Base-by-base conservation (phyloP, 352 stramenopile genomes). In the Pythium utonaiense region DNA sequence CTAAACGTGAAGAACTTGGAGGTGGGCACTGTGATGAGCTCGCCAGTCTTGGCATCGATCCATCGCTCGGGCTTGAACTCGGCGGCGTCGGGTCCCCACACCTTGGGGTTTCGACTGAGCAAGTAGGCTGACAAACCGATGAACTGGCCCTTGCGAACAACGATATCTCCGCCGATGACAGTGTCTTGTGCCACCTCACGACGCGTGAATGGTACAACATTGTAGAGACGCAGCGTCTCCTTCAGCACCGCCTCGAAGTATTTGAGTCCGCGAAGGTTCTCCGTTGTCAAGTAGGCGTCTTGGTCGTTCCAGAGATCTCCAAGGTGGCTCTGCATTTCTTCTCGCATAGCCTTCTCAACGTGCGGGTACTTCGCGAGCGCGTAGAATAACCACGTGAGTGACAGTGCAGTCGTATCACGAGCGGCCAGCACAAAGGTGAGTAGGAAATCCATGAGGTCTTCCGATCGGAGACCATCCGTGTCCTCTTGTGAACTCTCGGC, bases 361-460 rank as follows among this genome's bases (percentile, higher is more conserved):
- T 83, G 54, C 13, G 81, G 85, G 61, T 93, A 64, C 12, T 69
- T 74, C 40, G 77, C 73, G 3, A 95, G 67, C 61, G 83, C 78
- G 52, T 84, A 80, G 28, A 95, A 69, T 7, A 87, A 70, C 86
- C 86, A 95, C 30, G 69, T 74, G 28, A 95, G 50, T 22, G 83
- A 79, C 54, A 61, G 71, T 2, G 85, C 78, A 3, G 86, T 93
- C 0, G 79, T 95, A 55, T 95, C 86, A 34, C 84, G 74, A 13
- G 85, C 86, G 12, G 80, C 86, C n/a, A 85, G 50, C n/a, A 95
- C 62, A 45, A 95, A 76, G 3, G 71, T 73, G 10, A 93, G 70
- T 3, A 84, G 69, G 27, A 95, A 64, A 27, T 93, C 79, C 9
- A 81, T 53, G 21, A 95, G 67, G 47, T 82, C 81, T 48, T 73